These are phyloP conservation scores for Plasmodium gallinaceum DNA, from an alignment of 169 alveolate species.

Conservation along the genomic window DNA sequence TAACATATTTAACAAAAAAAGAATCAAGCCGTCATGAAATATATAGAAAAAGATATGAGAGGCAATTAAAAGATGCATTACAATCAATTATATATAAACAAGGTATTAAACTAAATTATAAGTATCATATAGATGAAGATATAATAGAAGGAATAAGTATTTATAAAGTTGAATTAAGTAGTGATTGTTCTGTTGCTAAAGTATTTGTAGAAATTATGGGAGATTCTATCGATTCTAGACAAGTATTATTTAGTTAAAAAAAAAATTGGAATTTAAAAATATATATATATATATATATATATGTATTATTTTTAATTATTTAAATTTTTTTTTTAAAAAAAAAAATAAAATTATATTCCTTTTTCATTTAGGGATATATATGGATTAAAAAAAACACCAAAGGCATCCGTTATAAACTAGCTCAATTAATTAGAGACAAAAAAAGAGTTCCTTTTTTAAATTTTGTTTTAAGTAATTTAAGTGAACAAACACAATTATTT, in stretches of 20 bases:
- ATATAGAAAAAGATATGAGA: slow-evolving; percentile 69
- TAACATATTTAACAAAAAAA: slow-evolving; percentile 14
- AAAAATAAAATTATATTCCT: not conserved
- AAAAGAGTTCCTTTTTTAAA: slow-evolving; percentile 68
- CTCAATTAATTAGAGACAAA: slow-evolving; percentile 64
- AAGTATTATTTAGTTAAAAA: slow-evolving; percentile 4
- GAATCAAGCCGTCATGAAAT: slow-evolving; percentile 64
- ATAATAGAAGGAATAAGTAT: slow-evolving; percentile 70
- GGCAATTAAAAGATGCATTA: slow-evolving; percentile 51
- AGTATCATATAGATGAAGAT: slow-evolving; percentile 75
- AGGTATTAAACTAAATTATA: slow-evolving; percentile 70
- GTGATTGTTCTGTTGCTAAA: slow-evolving; percentile 75
- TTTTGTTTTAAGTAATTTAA: slow-evolving; percentile 58
- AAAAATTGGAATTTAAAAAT: not conserved
- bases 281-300: slow-evolving; percentile 8
- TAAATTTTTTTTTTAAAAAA: no score
- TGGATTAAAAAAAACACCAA: slow-evolving; percentile 71
- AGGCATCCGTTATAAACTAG: slow-evolving; percentile 59
- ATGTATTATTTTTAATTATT: not conserved
- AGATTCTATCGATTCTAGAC: slow-evolving; percentile 72
- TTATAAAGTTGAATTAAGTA: slow-evolving; percentile 40
- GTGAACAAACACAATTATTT: slow-evolving; percentile 70
- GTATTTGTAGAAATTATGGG: slow-evolving; percentile 74
- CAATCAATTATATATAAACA: slow-evolving; percentile 65
- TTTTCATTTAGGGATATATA: slow-evolving; percentile 52